Percentiles rank a stretch among this genome's conserved stretches.
These are phyloP conservation scores for Xylaria acuta DNA, from an alignment of 495 filamentous ascomycete species.

Conservation along the genomic window DNA sequence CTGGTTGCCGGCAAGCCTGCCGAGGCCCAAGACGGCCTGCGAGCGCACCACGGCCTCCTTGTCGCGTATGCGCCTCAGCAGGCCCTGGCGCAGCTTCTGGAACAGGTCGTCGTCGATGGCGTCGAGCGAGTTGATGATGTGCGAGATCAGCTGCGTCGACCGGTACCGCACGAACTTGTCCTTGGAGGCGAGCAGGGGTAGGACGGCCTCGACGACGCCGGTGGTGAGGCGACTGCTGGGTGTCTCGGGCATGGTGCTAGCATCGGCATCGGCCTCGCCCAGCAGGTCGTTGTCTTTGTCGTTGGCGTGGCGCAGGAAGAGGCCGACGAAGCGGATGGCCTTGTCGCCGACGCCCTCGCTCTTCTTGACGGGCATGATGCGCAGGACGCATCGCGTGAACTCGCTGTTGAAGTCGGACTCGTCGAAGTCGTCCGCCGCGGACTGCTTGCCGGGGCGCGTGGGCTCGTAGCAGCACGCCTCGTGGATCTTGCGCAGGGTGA, in stretches of 20 bases:
- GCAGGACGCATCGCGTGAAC: conserved; percentile 78
- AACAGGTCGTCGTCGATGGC: conserved; percentile 90
- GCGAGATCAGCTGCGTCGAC: conserved; percentile 84
- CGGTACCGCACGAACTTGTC: conserved; percentile 93
- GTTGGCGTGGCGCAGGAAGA: conserved; percentile 80
- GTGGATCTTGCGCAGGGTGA: conserved; percentile 84
- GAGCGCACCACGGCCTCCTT: conserved; percentile 91
- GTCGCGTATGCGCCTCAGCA: conserved; percentile 86
- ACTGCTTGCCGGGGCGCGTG: conserved; percentile 56
- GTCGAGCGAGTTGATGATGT: conserved; percentile 87
- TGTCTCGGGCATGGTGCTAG: conserved; percentile 73
- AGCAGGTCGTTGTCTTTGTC: conserved; percentile 75
- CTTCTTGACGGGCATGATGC: conserved; percentile 88
- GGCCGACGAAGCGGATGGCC: conserved; percentile 79
- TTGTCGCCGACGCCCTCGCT: conserved; percentile 88
- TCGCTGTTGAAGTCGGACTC: conserved; percentile 89
- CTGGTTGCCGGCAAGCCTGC: conserved; percentile 80
- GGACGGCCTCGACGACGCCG: conserved; percentile 69
- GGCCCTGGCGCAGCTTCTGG: conserved; percentile 72
- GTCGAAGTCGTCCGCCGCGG: conserved; percentile 59
- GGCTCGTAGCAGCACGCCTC: conserved; percentile 86
- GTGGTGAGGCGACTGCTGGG: conserved; percentile 77
- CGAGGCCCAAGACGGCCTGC: conserved; percentile 91
- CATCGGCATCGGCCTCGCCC: conserved; percentile 59
- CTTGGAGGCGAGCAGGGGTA: conserved; percentile 77